phyloP scores from a whole-genome alignment of 2,329 filamentous ascomycete genomes.

The Trichoderma gracile region DNA sequence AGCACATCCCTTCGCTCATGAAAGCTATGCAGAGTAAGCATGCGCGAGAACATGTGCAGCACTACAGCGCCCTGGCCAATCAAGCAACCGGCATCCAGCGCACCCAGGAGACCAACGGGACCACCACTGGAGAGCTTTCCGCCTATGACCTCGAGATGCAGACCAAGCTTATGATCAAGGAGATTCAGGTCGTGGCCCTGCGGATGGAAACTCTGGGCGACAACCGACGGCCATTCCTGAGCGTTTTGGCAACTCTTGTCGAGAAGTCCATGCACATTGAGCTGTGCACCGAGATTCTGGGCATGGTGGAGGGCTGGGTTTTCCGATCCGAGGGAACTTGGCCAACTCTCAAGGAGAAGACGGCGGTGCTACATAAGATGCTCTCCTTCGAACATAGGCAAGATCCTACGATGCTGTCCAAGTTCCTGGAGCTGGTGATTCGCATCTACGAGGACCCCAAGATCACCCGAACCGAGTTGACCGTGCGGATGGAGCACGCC shows the following conservation, averaged over 20 bases:
- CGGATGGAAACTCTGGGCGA: conserved; percentile 93
- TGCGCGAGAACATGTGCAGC: conserved; percentile 87
- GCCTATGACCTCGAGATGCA: conserved; percentile 84
- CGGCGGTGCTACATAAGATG: conserved; percentile 99
- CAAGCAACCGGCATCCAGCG: conserved; percentile 49
- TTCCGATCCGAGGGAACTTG: conserved; percentile 94
- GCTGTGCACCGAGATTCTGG: conserved; percentile 88
- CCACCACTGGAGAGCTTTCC: conserved; percentile 57
- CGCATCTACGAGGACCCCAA: conserved; percentile 97
- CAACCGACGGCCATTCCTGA: conserved; percentile 88
- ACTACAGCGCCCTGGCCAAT: conserved; percentile 61
- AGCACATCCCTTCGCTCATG: conserved; percentile 85
- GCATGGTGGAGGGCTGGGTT: conserved; percentile 94
- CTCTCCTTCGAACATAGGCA: conserved; percentile 84
- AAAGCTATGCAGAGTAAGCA: conserved; percentile 91
- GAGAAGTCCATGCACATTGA: conserved; percentile 88
- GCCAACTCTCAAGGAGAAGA: conserved; percentile 98
- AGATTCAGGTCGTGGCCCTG: conserved; percentile 86
- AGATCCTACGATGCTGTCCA: conserved; percentile 82
- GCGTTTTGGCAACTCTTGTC: conserved; percentile 89
- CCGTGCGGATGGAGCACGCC: conserved; percentile 94
- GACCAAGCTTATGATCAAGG: conserved; percentile 88
- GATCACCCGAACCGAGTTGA: conserved; percentile 91
- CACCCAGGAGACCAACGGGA: conserved; percentile 56
- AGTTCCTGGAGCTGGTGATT: conserved; percentile 94